A percentile compares a stretch with the other conserved stretches of the same genome.
Evolutionary conservation across 148 eudicot genomes (phyloP).

Genomic region (Spergularia bocconei): DNA sequence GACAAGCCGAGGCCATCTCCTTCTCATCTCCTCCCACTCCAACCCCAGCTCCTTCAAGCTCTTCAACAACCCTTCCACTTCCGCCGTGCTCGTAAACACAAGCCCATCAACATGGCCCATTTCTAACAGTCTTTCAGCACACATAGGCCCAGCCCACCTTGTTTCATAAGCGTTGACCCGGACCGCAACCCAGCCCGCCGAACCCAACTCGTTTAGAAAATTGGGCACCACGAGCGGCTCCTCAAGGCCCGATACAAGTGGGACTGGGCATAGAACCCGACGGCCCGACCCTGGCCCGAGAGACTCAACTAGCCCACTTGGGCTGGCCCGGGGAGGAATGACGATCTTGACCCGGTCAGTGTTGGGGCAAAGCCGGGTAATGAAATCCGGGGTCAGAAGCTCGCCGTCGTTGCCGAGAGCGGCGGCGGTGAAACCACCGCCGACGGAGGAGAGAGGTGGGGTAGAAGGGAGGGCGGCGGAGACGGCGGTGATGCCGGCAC

Average conservation of each 20-base stretch:
- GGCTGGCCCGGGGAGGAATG: constrained; percentile 56
- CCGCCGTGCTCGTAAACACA: constrained; percentile 80
- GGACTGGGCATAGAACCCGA: constrained; percentile 65
- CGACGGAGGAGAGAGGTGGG: constrained; percentile 34
- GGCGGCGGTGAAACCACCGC: constrained; percentile 37
- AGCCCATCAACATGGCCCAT: constrained; percentile 50
- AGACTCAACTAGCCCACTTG: constrained; percentile 52
- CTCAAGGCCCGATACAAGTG: constrained; percentile 49
- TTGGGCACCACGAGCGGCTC: constrained; percentile 73
- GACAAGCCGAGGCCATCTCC: constrained; percentile 50
- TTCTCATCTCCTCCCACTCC: constrained; percentile 56
- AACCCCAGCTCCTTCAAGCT: constrained; percentile 52
- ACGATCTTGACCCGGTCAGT: constrained; percentile 40
- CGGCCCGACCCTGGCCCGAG: constrained; percentile 57
- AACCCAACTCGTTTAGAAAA: constrained; percentile 40
- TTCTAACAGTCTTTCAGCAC: constrained; percentile 38
- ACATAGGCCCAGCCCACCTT: constrained; percentile 60
- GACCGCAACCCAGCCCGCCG: constrained; percentile 52
- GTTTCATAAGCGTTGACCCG: constrained; percentile 66
- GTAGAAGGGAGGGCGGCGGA: constrained; percentile 35
- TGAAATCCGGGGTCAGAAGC: constrained; percentile 37
- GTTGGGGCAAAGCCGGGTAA: constrained; percentile 34
- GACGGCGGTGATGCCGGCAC: constrained; percentile 73
- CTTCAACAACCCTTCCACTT: constrained; percentile 84
- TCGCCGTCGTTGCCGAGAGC: constrained; percentile 76